A percentile compares a stretch with the other conserved stretches of the same genome.
Conservation (phyloP, 805 yeast species). For the Isabelozyma heimii region DNA sequence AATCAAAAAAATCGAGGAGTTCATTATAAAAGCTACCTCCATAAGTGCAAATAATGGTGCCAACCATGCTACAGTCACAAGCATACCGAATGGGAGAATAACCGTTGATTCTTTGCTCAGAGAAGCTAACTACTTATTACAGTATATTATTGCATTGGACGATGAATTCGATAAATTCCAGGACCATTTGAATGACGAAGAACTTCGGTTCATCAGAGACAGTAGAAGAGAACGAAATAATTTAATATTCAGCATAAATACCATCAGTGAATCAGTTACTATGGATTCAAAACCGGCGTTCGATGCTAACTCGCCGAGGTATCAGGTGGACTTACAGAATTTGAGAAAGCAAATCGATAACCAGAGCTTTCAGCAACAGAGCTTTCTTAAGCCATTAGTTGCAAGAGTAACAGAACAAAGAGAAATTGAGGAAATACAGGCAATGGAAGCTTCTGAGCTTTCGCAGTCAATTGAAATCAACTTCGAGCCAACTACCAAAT, state of each 20-base stretch:
- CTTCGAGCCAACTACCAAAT: conserved; percentile 9
- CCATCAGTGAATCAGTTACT: conserved; percentile 27
- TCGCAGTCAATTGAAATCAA: conserved; percentile 9
- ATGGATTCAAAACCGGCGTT: conserved; percentile 21
- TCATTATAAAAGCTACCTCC: conserved; percentile 38
- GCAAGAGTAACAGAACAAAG: conserved; percentile 2
- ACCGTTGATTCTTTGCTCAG: conserved; percentile 27
- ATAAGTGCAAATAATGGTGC: conserved; percentile 6
- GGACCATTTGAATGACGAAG: conserved; percentile 2
- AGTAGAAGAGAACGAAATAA: conserved; percentile 23
- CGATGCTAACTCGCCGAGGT: conserved; percentile 18
- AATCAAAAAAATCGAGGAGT: conserved; percentile 31
- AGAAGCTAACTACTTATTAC: conserved; percentile 35
- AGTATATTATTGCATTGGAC: conserved; percentile 29
- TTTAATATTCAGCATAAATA: conserved; percentile 28
- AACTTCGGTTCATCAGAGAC: conserved; percentile 4
- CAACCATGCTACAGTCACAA: neutral
- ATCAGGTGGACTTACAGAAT: conserved; percentile 12
- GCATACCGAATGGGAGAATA: neutral
- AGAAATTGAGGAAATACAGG: neutral
- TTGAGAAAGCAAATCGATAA: conserved; percentile 7
- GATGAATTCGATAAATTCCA: conserved; percentile 19
- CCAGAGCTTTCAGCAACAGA: conserved; percentile 14
- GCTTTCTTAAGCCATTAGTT: conserved; percentile 5
- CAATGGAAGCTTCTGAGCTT: conserved; percentile 3